A percentile compares a stretch with the other conserved stretches of the same genome.
Evolutionary conservation across 345 rosid genomes (phyloP).

Genomic region (Salix dunnii): DNA sequence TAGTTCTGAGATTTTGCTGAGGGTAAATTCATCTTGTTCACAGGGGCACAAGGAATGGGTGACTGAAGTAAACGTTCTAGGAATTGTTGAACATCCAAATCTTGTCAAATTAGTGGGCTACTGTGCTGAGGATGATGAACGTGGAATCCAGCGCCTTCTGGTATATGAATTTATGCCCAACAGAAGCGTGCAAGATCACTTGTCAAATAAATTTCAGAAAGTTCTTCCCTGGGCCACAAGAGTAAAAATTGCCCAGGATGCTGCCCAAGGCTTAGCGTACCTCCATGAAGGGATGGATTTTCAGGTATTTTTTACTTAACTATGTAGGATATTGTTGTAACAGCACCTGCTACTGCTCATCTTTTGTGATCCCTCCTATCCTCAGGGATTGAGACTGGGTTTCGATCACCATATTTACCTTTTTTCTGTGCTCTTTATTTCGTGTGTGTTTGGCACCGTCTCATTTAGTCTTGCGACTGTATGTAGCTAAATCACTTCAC

Average conservation of each 20-base stretch:
- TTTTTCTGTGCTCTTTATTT: background rate
- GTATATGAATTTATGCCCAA: constrained; percentile 90
- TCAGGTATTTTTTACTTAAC: constrained; percentile 48
- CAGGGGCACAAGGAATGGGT: constrained; percentile 99
- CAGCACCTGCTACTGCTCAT: background rate
- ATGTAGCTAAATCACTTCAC: background rate
- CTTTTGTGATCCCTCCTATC: background rate
- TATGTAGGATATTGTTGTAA: background rate
- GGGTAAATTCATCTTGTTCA: background rate
- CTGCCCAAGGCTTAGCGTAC: constrained; percentile 82
- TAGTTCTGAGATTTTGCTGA: background rate
- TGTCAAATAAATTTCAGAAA: constrained; percentile 52
- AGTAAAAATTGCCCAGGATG: constrained; percentile 76
- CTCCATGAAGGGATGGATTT: constrained; percentile 95
- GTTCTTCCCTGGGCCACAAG: constrained; percentile 77
- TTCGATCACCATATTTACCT: background rate
- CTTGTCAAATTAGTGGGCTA: constrained; percentile 84
- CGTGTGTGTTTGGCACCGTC: background rate
- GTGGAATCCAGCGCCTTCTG: constrained; percentile 87
- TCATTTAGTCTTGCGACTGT: too few relatives aligned
- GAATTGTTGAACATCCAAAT: constrained; percentile 91
- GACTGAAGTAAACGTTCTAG: constrained; percentile 89
- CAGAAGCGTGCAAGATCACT: constrained; percentile 87
- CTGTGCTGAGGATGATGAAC: constrained; percentile 95
- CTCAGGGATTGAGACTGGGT: background rate